These are phyloP conservation scores for Paramecium biaurelia DNA, from an alignment of 73 alveolate species.

Conservation along the genomic window DNA sequence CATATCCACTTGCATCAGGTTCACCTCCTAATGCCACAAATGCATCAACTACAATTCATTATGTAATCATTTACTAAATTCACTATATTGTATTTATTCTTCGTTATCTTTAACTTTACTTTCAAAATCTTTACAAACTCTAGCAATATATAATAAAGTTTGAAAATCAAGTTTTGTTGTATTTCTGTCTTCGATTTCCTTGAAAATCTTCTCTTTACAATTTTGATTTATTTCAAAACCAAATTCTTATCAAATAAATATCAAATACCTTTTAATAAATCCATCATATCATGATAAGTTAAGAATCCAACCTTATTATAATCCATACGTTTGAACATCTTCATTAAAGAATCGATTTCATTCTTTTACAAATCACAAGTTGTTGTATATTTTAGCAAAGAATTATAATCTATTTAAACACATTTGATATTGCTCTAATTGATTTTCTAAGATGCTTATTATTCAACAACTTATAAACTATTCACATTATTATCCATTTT, in stretches of 20 bases:
- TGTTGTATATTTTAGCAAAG: background rate
- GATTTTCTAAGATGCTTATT: background rate
- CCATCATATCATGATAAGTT: background rate
- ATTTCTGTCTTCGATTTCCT: constrained; percentile 35
- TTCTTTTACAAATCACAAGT: background rate
- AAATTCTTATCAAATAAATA: background rate
- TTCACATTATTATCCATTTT: background rate
- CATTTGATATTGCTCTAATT: background rate
- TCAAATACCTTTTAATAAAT: background rate
- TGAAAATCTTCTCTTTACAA: constrained; percentile 6
- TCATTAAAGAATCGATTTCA: background rate
- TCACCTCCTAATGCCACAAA: constrained; percentile 84
- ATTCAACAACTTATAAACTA: background rate
- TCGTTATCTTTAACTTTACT: background rate
- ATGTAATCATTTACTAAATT: background rate
- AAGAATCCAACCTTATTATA: background rate
- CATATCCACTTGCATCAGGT: constrained; percentile 68
- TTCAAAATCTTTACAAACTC: constrained; percentile 17
- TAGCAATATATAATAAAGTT: background rate
- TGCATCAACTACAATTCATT: constrained; percentile 71
- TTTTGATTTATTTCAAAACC: background rate
- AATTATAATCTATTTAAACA: background rate
- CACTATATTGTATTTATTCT: background rate
- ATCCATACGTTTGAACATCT: background rate
- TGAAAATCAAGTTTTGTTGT: constrained; percentile 22